Conservation (phyloP, 2,329 filamentous ascomycete genomes). For the Blastomyces silverae region DNA sequence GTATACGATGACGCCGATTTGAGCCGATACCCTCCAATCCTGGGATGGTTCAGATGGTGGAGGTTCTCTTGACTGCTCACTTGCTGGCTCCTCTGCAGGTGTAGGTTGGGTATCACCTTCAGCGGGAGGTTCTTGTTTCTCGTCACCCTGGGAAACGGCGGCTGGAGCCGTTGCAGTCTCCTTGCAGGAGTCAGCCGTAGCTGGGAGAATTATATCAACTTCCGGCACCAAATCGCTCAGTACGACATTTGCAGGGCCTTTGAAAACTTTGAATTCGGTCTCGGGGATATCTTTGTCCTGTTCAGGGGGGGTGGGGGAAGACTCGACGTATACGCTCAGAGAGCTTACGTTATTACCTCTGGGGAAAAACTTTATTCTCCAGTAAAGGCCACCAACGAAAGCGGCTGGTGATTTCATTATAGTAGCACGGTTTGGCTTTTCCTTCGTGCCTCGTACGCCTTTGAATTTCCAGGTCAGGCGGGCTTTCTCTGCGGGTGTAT, state of each 20-base stretch:
- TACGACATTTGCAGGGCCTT: constrained; percentile 33
- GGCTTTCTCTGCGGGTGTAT: constrained; percentile 48
- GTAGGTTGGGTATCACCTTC: constrained; percentile 16
- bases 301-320: constrained; percentile 45
- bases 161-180: constrained; percentile 21
- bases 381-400: constrained; percentile 54
- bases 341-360: constrained; percentile 54
- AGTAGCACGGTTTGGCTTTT: constrained; percentile 52
- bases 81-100: constrained; percentile 1
- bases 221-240: constrained; percentile 31
- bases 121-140: constrained; percentile 14
- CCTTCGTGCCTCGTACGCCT: constrained; percentile 54
- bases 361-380: constrained; percentile 61
- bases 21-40: constrained; percentile 49
- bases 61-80: constrained; percentile 17
- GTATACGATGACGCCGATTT: constrained; percentile 56
- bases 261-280: constrained; percentile 38
- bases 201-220: constrained; percentile 29
- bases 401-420: constrained; percentile 54
- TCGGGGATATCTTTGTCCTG: constrained; percentile 35
- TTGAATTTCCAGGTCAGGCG: constrained; percentile 55
- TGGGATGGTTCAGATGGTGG: constrained; percentile 15
- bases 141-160: constrained; percentile 15
- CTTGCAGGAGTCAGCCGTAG: constrained; percentile 27
- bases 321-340: constrained; percentile 56